These are phyloP conservation scores for Pseudotulostoma volvatum DNA, from an alignment of 495 filamentous ascomycete species.

Conservation along the genomic window DNA sequence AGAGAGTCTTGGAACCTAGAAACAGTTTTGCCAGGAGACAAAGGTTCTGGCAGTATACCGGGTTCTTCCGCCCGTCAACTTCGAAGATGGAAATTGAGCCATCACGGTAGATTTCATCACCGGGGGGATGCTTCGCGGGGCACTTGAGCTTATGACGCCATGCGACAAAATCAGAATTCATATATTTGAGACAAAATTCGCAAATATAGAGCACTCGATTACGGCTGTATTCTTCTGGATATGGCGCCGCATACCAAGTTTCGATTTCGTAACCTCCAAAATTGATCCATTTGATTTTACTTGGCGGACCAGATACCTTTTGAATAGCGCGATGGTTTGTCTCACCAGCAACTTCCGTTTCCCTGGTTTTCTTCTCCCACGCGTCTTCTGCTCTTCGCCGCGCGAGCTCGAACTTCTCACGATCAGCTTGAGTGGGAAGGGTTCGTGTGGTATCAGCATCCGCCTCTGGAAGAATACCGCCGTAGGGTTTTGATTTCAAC, in stretches of 20 bases:
- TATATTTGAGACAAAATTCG: conserved; percentile 98
- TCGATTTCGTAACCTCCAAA: conserved; percentile 96
- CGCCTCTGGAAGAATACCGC: conserved; percentile 73
- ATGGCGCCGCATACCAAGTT: conserved; percentile 98
- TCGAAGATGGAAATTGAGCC: conserved; percentile 89
- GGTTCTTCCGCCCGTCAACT: conserved; percentile 91
- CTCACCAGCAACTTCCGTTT: conserved; percentile 31
- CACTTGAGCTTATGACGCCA: conserved; percentile 98
- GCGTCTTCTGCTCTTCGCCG: conserved; percentile 80
- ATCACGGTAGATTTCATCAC: conserved; percentile 96
- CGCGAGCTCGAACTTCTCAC: conserved; percentile 72
- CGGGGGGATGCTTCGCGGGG: conserved; percentile 85
- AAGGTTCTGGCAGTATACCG: conserved; percentile 93
- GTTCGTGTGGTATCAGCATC: conserved; percentile 88
- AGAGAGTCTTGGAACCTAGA: conserved; percentile 90
- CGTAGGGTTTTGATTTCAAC: conserved; percentile 82
- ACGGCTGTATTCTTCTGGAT: conserved; percentile 93
- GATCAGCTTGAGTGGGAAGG: conserved; percentile 60
- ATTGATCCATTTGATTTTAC: conserved; percentile 96
- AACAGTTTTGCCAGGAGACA: conserved; percentile 94
- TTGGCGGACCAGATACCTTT: conserved; percentile 71
- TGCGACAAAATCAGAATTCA: conserved; percentile 95
- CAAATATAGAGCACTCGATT: conserved; percentile 94
- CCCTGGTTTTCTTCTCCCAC: conserved; percentile 51
- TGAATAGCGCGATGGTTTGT: conserved; percentile 31